Conservation (phyloP, 805 yeast species). For the Lipomyces oligophaga region DNA sequence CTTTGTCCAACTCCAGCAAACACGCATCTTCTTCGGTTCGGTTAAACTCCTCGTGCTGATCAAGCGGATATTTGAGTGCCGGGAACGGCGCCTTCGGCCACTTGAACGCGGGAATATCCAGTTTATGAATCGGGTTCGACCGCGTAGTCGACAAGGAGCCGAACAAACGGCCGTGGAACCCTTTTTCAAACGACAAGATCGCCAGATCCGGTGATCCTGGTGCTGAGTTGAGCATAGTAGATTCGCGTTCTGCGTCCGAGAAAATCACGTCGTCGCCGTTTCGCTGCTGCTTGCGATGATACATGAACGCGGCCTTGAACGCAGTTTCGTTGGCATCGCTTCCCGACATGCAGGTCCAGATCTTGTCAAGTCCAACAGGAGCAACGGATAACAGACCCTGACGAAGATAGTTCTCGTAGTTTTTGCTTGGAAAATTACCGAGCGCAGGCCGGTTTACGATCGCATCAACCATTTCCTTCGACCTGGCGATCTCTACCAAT, state of each 20-base stretch:
- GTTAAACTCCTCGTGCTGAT: slow-evolving; percentile 59
- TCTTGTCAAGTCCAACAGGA: slow-evolving; percentile 68
- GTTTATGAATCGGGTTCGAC: slow-evolving; percentile 91
- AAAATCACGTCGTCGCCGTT: slow-evolving; percentile 52
- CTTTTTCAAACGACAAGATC: slow-evolving; percentile 77
- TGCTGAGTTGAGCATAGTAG: slow-evolving; percentile 74
- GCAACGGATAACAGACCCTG: slow-evolving; percentile 68
- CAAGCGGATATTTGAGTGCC: slow-evolving; percentile 76
- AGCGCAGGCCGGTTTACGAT: slow-evolving; percentile 79
- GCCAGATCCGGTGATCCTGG: slow-evolving; percentile 81
- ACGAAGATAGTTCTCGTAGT: slow-evolving; percentile 46
- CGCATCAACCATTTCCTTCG: slow-evolving; percentile 67
- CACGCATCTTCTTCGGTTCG: slow-evolving; percentile 76
- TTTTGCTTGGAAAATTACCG: slow-evolving; percentile 74
- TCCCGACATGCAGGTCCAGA: slow-evolving; percentile 80
- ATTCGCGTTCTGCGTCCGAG: slow-evolving; percentile 60
- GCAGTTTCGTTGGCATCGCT: slow-evolving; percentile 89
- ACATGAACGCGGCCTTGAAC: slow-evolving; percentile 82
- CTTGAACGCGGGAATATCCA: slow-evolving; percentile 80
- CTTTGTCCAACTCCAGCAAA: slow-evolving; percentile 66
- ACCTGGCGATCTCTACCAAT: slow-evolving; percentile 60
- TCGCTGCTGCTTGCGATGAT: slow-evolving; percentile 66
- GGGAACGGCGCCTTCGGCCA: slow-evolving; percentile 98
- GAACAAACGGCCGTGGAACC: slow-evolving; percentile 93
- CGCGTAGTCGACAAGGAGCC: slow-evolving; percentile 89